Percentiles rank a stretch among this genome's conserved stretches.
These are phyloP conservation scores for Rhizopogon vulgaris DNA, from an alignment of 768 basidiomycete genomes.

Conservation along the genomic window DNA sequence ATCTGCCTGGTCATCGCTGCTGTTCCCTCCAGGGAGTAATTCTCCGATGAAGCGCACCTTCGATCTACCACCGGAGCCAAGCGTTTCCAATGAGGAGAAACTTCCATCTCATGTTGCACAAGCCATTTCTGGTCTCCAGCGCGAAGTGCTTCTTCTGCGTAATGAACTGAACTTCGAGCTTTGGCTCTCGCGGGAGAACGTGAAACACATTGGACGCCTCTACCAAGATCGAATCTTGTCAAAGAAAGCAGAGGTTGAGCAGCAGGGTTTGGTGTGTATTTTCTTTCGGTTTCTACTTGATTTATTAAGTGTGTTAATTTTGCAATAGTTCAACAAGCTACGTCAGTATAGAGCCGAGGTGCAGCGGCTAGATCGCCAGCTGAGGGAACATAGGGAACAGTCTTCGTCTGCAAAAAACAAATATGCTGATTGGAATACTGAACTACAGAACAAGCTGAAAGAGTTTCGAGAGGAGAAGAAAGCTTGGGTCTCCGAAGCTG, in stretches of 20 bases:
- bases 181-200: constrained; percentile 77
- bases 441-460: constrained; percentile 71
- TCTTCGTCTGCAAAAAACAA: constrained; percentile 69
- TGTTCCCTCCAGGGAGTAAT: constrained; percentile 33
- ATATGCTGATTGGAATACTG: constrained; percentile 78
- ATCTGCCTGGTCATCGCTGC: constrained; percentile 44
- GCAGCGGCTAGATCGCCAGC: constrained; percentile 56
- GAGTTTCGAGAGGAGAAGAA: constrained; percentile 77
- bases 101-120: constrained; percentile 49
- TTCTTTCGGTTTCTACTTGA: background rate
- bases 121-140: constrained; percentile 65
- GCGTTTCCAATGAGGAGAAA: constrained; percentile 8
- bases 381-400: constrained; percentile 68
- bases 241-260: constrained; percentile 71
- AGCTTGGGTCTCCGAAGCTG: constrained; percentile 66
- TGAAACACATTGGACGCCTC: constrained; percentile 75
- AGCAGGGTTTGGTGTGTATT: constrained; percentile 67
- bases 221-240: constrained; percentile 69
- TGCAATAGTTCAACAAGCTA: constrained; percentile 68
- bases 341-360: constrained; percentile 72
- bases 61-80: constrained; percentile 15
- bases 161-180: constrained; percentile 84
- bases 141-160: constrained; percentile 66
- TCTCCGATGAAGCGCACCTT: constrained; percentile 19
- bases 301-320: constrained; percentile 4